Percentiles rank a stretch among this genome's conserved stretches.
phyloP scores from a whole-genome alignment of 208 protist species.

The Crithidia sp. region DNA sequence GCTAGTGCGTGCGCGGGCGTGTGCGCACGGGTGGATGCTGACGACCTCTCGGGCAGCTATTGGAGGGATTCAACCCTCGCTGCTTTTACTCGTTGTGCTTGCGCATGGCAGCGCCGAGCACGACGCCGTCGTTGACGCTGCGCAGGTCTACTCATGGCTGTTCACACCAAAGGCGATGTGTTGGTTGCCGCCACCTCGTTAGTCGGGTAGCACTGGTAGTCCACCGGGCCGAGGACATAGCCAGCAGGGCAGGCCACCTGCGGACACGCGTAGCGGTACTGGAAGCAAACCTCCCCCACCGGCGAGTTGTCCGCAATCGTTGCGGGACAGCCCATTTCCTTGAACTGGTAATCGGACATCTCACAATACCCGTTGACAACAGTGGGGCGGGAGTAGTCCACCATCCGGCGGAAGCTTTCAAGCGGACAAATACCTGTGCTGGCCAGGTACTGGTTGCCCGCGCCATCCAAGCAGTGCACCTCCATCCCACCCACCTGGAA shows the following conservation, averaged over 20 bases:
- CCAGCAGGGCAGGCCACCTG: constrained; percentile 20
- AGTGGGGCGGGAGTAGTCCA: constrained; percentile 54
- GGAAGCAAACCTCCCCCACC: constrained; percentile 36
- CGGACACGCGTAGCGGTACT: constrained; percentile 47
- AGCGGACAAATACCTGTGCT: constrained; percentile 47
- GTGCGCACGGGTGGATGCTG: neutral
- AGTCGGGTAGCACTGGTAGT: constrained; percentile 11
- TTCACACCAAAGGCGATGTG: neutral
- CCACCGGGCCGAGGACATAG: neutral
- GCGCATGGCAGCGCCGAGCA: neutral
- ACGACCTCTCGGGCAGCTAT: neutral
- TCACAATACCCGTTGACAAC: constrained; percentile 34
- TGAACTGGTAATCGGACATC: constrained; percentile 35
- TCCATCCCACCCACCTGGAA: constrained; percentile 38
- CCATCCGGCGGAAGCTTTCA: constrained; percentile 55
- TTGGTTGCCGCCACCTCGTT: neutral
- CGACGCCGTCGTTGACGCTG: constrained; percentile 6
- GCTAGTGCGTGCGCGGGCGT: neutral
- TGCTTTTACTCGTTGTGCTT: constrained; percentile 2
- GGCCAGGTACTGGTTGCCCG: constrained; percentile 32
- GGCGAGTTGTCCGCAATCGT: constrained; percentile 16
- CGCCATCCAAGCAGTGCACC: constrained; percentile 41
- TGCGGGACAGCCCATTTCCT: constrained; percentile 42
- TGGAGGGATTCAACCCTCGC: neutral
- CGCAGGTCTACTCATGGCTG: neutral